These are phyloP conservation scores for Solanum pinnatisectum DNA, from an alignment of 257 asterid species.

Conservation along the genomic window DNA sequence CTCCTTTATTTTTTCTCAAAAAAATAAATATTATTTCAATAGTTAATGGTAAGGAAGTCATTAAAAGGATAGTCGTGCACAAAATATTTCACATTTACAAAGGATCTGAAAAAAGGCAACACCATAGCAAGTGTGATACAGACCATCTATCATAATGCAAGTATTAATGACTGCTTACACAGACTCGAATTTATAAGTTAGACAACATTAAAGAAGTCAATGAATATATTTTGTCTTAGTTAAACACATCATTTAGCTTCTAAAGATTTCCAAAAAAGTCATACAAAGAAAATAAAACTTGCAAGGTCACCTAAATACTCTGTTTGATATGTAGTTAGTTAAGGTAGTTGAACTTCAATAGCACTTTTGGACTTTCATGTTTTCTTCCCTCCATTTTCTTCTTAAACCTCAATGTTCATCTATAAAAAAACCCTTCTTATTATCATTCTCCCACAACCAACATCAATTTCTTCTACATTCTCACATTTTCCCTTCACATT, in stretches of 20 bases:
- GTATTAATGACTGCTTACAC: accelerated
- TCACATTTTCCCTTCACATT: neutral
- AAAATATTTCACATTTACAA: no score
- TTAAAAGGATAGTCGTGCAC: no score
- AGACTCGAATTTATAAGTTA: accelerated
- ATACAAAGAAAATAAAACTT: neutral
- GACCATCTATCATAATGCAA: no score
- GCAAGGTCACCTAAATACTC: conserved; percentile 12
- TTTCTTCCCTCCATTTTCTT: neutral
- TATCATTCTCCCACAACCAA: neutral
- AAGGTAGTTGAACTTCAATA: conserved; percentile 17
- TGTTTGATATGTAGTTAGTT: neutral
- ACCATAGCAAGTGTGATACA: no score
- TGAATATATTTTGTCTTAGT: neutral
- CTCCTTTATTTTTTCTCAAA: no score
- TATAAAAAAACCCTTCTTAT: neutral
- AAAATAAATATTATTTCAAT: no score
- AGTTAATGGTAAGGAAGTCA: no score
- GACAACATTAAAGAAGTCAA: neutral
- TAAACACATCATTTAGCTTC: neutral
- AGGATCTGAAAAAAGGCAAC: no score
- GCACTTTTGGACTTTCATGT: neutral
- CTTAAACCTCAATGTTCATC: neutral
- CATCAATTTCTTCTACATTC: neutral
- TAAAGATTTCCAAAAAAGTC: neutral